Conservation (phyloP, 352 stramenopile genomes). For the Pythium sp. region DNA sequence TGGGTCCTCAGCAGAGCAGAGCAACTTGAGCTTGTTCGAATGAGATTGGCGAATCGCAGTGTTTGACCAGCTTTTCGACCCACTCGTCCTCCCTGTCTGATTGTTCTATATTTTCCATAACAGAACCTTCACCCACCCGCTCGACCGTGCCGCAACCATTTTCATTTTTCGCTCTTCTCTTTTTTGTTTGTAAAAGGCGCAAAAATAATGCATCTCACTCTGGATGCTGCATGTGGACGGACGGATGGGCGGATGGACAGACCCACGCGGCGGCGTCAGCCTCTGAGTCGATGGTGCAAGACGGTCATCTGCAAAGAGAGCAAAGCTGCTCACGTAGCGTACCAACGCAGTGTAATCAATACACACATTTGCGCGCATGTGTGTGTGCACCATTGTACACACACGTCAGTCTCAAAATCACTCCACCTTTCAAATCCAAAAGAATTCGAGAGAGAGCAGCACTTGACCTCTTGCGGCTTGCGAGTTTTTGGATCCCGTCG, state of each 20-base stretch:
- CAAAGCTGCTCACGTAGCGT: neutral
- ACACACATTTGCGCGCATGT: neutral
- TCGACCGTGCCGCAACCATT: neutral
- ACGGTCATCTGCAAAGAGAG: neutral
- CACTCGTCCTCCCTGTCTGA: neutral
- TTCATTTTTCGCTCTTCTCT: neutral
- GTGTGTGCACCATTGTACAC: neutral
- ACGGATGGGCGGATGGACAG: neutral
- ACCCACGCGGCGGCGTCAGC: neutral
- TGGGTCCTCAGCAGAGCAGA: neutral
- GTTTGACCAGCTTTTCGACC: neutral
- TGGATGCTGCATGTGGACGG: neutral
- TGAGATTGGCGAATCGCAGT: slow-evolving; percentile 13
- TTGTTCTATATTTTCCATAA: slow-evolving; percentile 3
- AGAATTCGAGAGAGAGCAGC: neutral
- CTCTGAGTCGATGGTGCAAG: neutral
- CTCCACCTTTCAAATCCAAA: slow-evolving; percentile 8
- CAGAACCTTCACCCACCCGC: neutral
- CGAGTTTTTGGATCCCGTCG: neutral
- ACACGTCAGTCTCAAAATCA: neutral
- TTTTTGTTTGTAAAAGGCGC: too few species aligned
- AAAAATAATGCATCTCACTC: neutral
- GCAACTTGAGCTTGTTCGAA: slow-evolving; percentile 1
- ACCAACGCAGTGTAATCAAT: neutral
- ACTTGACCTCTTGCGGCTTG: neutral